A percentile compares a stretch with the other conserved stretches of the same genome.
These are phyloP conservation scores for Leishmania turanica DNA, from an alignment of 208 protist genomes.

Conservation along the genomic window DNA sequence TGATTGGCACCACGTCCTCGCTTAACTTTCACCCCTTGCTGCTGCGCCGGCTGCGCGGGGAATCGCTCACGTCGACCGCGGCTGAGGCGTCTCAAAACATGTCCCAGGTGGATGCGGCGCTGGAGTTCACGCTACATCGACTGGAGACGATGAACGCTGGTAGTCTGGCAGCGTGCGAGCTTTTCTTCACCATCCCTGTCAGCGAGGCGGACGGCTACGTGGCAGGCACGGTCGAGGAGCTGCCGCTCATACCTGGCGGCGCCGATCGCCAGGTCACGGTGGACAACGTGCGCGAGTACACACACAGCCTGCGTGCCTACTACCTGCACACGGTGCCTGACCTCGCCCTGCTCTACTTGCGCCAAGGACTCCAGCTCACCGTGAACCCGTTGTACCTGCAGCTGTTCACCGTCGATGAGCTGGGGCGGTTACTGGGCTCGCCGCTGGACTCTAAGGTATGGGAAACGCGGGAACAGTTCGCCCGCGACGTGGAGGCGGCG, in stretches of 20 bases:
- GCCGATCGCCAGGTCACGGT: conserved; percentile 29
- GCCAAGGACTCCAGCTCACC: conserved; percentile 47
- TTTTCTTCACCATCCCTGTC: conserved; percentile 62
- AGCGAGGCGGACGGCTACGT: conserved; percentile 28
- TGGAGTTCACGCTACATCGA: conserved; percentile 43
- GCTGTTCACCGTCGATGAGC: conserved; percentile 64
- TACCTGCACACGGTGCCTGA: conserved; percentile 39
- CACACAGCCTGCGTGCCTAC: conserved; percentile 36
- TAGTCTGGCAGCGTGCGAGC: conserved; percentile 50
- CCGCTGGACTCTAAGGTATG: conserved; percentile 55
- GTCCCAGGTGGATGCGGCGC: conserved; percentile 46
- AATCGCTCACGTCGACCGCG: conserved; percentile 11
- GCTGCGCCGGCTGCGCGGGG: conserved; percentile 52
- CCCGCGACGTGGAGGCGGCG: conserved; percentile 37
- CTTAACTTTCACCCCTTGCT: conserved; percentile 71
- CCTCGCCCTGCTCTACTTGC: conserved; percentile 43
- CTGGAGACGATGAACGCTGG: conserved; percentile 33
- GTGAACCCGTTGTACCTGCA: conserved; percentile 55
- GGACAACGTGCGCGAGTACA: conserved; percentile 59
- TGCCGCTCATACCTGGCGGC: conserved; percentile 28
- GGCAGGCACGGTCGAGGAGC: conserved; percentile 1
- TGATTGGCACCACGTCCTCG: conserved; percentile 47
- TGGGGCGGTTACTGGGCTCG: conserved; percentile 58
- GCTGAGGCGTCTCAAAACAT: conserved; percentile 24
- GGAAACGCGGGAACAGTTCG: conserved; percentile 51